phyloP scores from a whole-genome alignment of 441 rosid genomes.

The Adansonia gregorii region DNA sequence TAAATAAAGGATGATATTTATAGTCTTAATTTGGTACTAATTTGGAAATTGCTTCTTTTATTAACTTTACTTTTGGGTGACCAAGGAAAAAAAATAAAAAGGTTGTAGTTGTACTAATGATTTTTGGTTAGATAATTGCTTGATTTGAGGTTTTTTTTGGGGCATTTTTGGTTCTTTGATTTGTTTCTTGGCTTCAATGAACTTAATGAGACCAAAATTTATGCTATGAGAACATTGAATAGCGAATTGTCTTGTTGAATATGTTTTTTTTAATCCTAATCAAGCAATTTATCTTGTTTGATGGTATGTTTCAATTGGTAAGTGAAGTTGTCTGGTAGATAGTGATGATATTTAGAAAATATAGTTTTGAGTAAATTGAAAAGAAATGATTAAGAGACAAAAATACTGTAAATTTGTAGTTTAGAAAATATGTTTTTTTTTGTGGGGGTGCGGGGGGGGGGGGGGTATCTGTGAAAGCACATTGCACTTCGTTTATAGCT shows the following conservation, averaged over 20 bases:
- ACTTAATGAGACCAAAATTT: not conserved
- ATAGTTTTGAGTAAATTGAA: not conserved
- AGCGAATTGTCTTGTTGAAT: not conserved
- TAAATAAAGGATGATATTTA: not conserved
- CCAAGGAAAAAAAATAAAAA: not conserved
- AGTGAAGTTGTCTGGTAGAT: not conserved
- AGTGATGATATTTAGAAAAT: not conserved
- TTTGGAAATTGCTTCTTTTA: not conserved
- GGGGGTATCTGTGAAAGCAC: not conserved
- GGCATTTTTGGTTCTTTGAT: not conserved
- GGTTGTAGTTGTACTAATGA: not conserved
- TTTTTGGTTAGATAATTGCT: slow-evolving; percentile 5
- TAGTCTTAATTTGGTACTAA: not conserved
- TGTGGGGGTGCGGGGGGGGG: no score
- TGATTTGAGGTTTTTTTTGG: not conserved
- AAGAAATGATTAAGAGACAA: not conserved
- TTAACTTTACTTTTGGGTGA: not conserved
- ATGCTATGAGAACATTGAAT: not conserved
- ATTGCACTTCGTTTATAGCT: not conserved
- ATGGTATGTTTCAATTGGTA: not conserved
- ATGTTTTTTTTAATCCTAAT: not conserved
- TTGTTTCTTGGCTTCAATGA: not conserved
- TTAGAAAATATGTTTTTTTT: not conserved
- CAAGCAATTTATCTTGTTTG: not conserved
- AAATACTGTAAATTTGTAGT: not conserved